Evolutionary conservation across 2,329 filamentous ascomycete species (phyloP), one percentile per base, ranked within the genome.

Genomic region (Diaporthe citriasiana): DNA sequence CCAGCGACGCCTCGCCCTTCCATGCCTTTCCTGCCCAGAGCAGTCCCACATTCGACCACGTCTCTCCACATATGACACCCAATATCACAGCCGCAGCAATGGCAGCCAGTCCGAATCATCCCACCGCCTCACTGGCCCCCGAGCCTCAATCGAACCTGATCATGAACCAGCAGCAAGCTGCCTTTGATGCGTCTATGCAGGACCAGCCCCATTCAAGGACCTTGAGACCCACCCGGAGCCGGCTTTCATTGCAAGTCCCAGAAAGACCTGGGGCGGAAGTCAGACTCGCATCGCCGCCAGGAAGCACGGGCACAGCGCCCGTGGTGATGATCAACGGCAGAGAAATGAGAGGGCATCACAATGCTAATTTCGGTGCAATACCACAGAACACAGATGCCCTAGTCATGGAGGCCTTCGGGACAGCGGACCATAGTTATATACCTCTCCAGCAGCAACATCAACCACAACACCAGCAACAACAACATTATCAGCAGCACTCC

Each of bases 21-120:
- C 91, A 91, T 6, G 92, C 93, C 0, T 93, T 93, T 76, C 91
- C 92, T 15, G 78, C 82, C 4, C 90, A 89, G 19, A 91, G 90
- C 53, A 66, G 60, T 38, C 42, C 42, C 22, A 33, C 55, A 3
- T 68, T 65, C 19, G 70, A 69, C 19, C 73, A 73, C 25, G 33
- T 40, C 27, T 75, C 73, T 13, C 71, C 71, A 13, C 59, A 70
- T 17, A 59, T 73, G 42, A 65, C 56, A 42, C 33, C 51, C 25
- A 60, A 35, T 40, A 53, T 66, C 13, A 25, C 56, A 25, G 51
- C 47, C 22, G 12, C 71, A 8, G 56, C 71, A 25, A 71, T 73
- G 30, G 47, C 56, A 17, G n/a, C 50, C 33, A 69, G 71, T n/a
- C 33, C 47, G 25, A 65, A 65, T 27, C 38, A 35, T 47, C 27